phyloP scores from a whole-genome alignment of 805 yeast genomes.

The Ogataea henricii region DNA sequence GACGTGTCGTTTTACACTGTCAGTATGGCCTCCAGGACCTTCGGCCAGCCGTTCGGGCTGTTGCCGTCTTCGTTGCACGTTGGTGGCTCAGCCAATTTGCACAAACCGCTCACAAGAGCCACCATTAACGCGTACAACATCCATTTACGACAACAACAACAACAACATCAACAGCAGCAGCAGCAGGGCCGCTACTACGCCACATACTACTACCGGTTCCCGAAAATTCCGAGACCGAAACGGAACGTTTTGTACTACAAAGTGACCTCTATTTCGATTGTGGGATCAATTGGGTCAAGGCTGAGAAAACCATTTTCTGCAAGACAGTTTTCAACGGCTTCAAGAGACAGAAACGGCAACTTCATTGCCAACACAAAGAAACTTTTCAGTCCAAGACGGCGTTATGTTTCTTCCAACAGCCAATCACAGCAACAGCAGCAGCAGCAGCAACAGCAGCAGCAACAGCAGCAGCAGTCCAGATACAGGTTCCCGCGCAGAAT shows the following conservation, averaged over 20 bases:
- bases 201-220: constrained; percentile 43
- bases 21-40: constrained; percentile 3
- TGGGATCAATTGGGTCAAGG: constrained; percentile 26
- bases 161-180: constrained; percentile 17
- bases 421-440: constrained; percentile 8
- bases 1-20: too few relatives aligned
- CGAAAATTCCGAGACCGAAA: constrained; percentile 59
- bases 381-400: constrained; percentile 21
- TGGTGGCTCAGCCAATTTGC: constrained; percentile 13
- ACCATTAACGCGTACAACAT: constrained; percentile 22
- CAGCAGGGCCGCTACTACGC: constrained; percentile 15
- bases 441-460: constrained; percentile 5
- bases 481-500: constrained; percentile 16
- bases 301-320: constrained; percentile 19
- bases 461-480: not conserved
- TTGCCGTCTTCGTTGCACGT: constrained; percentile 4
- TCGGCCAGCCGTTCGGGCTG: constrained; percentile 6
- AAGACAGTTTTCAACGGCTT: constrained; percentile 3
- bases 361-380: constrained; percentile 33
- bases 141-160: constrained; percentile 13
- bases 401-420: constrained; percentile 11
- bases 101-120: constrained; percentile 31
- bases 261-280: constrained; percentile 23
- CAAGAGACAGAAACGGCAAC: constrained; percentile 14
- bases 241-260: constrained; percentile 52